Conservation (phyloP, 345 rosid species). For the Populus alba region DNA sequence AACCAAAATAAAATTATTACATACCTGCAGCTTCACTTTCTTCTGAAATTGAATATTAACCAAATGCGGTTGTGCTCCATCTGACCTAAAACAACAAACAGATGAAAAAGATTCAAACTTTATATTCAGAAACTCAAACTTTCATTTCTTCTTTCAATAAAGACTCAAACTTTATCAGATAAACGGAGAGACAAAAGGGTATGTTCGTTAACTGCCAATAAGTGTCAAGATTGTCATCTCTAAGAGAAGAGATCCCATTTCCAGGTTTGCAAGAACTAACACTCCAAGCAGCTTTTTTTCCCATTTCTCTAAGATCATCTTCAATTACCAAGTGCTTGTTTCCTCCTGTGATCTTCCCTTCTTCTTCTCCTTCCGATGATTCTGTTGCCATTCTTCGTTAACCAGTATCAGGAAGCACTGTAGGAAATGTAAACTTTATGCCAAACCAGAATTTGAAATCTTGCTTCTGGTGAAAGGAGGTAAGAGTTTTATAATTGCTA, state of each 20-base stretch:
- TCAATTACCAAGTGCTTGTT: conserved; percentile 51
- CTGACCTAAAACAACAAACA: conserved; percentile 52
- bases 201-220: conserved; percentile 73
- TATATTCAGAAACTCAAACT: neutral
- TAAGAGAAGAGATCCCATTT: conserved; percentile 78
- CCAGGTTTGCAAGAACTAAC: conserved; percentile 97
- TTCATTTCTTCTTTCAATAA: neutral
- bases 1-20: neutral
- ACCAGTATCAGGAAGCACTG: neutral
- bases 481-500: neutral
- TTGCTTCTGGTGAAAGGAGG: neutral
- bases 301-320: conserved; percentile 87
- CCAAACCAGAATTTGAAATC: neutral
- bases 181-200: neutral
- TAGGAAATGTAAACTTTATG: neutral
- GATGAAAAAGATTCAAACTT: neutral
- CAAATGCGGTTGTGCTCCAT: conserved; percentile 93
- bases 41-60: conserved; percentile 94
- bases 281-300: conserved; percentile 92
- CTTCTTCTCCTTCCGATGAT: conserved; percentile 86
- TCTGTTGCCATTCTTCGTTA: conserved; percentile 67
- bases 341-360: conserved; percentile 76
- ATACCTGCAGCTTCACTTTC: conserved; percentile 87
- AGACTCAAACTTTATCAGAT: neutral
- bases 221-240: conserved; percentile 81